Conservation (phyloP, 108 stramenopile species). For the Pseudonitzschia pungens region DNA sequence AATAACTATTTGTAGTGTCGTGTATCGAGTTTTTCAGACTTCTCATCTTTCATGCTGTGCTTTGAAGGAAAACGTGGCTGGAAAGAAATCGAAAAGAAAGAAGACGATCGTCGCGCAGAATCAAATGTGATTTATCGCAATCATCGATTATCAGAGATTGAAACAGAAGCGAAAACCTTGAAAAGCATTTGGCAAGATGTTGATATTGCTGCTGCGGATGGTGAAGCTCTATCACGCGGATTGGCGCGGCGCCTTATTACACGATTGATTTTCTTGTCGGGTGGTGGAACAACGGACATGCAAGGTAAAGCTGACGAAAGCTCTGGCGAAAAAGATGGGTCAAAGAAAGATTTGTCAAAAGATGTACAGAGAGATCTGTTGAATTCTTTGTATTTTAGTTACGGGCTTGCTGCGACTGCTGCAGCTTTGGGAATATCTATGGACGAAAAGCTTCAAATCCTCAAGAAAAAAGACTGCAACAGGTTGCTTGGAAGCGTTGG, state of each 20-base stretch:
- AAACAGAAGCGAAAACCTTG: slow-evolving; percentile 53
- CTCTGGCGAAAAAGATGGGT: neutral
- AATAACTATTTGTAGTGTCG: no score
- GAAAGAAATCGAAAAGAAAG: slow-evolving; percentile 34
- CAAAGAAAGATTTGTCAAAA: slow-evolving; percentile 11
- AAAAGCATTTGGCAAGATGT: slow-evolving; percentile 22
- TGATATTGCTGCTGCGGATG: neutral
- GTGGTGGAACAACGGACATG: slow-evolving; percentile 77
- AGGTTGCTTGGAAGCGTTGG: slow-evolving; percentile 34
- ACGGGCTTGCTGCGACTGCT: slow-evolving; percentile 51
- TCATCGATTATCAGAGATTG: slow-evolving; percentile 72
- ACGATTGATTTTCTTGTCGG: slow-evolving; percentile 68
- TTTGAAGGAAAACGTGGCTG: slow-evolving; percentile 56
- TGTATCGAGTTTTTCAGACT: no score
- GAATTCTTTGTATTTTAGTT: slow-evolving; percentile 63
- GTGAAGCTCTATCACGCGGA: slow-evolving; percentile 22
- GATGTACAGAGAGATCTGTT: slow-evolving; percentile 32
- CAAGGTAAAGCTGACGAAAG: neutral
- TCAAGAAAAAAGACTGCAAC: slow-evolving; percentile 35
- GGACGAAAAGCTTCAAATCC: neutral
- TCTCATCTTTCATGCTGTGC: neutral
- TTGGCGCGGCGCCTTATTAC: slow-evolving; percentile 48
- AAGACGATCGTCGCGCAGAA: slow-evolving; percentile 47
- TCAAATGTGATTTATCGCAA: slow-evolving; percentile 76
- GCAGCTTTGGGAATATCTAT: slow-evolving; percentile 16